phyloP scores from a whole-genome alignment of 306 rosid genomes.

The Citrullus mucosospermus region DNA sequence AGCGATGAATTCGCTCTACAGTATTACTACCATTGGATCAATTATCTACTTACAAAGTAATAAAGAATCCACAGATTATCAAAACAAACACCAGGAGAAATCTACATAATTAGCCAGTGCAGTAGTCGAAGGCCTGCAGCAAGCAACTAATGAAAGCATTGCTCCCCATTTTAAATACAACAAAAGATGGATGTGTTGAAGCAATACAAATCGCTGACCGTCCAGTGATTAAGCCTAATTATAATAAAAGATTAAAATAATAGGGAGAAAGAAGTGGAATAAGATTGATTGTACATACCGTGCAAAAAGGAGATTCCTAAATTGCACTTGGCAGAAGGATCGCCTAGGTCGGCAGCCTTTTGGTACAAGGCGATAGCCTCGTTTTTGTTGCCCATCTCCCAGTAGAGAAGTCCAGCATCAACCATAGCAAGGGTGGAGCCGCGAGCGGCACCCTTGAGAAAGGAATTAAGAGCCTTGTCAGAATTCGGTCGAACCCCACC shows the following conservation, averaged over 20 bases:
- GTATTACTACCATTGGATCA: not conserved
- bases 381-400: slow-evolving; percentile 54
- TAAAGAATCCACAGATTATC: not conserved
- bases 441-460: slow-evolving; percentile 49
- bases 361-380: slow-evolving; percentile 45
- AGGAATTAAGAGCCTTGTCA: slow-evolving; percentile 60
- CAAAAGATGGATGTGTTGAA: not conserved
- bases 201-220: not conserved
- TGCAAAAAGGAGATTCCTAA: slow-evolving; percentile 70
- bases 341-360: slow-evolving; percentile 57
- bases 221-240: not conserved
- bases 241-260: not conserved
- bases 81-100: not conserved
- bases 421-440: slow-evolving; percentile 83
- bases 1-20: not conserved
- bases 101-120: not conserved
- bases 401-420: slow-evolving; percentile 68
- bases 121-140: not conserved
- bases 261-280: not conserved
- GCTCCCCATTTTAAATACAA: not conserved
- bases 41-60: not conserved
- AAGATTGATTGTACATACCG: slow-evolving; percentile 24
- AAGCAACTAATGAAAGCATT: not conserved
- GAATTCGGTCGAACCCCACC: slow-evolving; percentile 31
- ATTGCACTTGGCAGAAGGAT: slow-evolving; percentile 69